Conservation (phyloP, 345 rosid genomes). For the Adansonia digitata region DNA sequence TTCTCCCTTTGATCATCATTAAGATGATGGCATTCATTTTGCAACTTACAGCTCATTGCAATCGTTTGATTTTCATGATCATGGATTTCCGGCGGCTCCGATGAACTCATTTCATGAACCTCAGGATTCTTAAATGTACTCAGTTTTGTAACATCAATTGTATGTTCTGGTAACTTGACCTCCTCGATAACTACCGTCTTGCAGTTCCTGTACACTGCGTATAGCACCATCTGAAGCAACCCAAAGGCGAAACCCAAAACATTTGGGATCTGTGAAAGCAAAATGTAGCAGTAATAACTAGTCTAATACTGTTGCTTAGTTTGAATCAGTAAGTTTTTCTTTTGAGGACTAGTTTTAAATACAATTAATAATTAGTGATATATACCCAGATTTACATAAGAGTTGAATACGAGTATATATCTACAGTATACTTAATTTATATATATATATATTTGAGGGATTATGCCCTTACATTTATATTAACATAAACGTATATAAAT, state of each 20-base stretch:
- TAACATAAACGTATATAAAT: too few relatives aligned
- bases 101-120: not conserved
- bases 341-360: too few relatives aligned
- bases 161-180: constrained; percentile 20
- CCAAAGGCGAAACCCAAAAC: constrained; percentile 47
- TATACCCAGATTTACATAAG: too few relatives aligned
- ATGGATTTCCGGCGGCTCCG: not conserved
- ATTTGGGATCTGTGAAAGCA: constrained; percentile 38
- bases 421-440: too few relatives aligned
- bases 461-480: too few relatives aligned
- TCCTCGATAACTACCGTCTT: constrained; percentile 33
- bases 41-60: not conserved
- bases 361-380: too few relatives aligned
- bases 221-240: constrained; percentile 47
- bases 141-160: not conserved
- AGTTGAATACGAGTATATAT: too few relatives aligned
- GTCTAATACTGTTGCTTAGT: constrained; percentile 10
- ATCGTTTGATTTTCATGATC: not conserved
- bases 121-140: not conserved
- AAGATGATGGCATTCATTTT: not conserved
- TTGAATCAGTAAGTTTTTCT: not conserved
- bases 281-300: not conserved
- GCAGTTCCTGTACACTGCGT: constrained; percentile 37
- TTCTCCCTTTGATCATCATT: not conserved
- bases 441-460: too few relatives aligned